Conservation (phyloP, 2,329 filamentous ascomycete species). For the Aspergillus brasiliensis region DNA sequence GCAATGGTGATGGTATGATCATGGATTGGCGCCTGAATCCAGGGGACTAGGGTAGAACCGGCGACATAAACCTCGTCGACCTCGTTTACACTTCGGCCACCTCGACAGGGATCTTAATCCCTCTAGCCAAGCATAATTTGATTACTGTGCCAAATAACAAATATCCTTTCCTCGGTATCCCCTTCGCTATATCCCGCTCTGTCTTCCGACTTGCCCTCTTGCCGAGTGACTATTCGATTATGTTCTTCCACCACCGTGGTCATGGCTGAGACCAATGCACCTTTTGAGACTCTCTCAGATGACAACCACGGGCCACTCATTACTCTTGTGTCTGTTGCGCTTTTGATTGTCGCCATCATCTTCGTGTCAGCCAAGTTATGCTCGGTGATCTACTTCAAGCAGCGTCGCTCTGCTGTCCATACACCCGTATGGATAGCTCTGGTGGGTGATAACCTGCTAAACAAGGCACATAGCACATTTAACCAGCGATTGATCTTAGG, state of each 20-base stretch:
- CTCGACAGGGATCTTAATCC: not conserved
- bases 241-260: conserved; percentile 1
- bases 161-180: too few species aligned
- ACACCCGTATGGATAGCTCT: conserved; percentile 19
- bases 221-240: not conserved
- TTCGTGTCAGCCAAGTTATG: conserved; percentile 17
- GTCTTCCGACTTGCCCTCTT: not conserved
- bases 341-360: conserved; percentile 16
- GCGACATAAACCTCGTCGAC: not conserved
- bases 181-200: too few species aligned
- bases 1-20: too few species aligned
- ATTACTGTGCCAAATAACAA: too few species aligned
- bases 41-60: too few species aligned
- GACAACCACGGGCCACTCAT: conserved; percentile 14
- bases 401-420: conserved; percentile 14
- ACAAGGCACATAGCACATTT: too few species aligned
- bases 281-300: conserved; percentile 14
- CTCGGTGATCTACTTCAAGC: conserved; percentile 21
- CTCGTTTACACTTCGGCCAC: not conserved
- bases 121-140: not conserved
- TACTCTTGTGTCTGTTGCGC: conserved; percentile 15
- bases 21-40: too few species aligned
- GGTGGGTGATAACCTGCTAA: conserved; percentile 4
- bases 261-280: conserved; percentile 9
- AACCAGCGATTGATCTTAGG: not conserved